Base-by-base conservation (phyloP, 2,329 filamentous ascomycete species). In the Colletotrichum horii region DNA sequence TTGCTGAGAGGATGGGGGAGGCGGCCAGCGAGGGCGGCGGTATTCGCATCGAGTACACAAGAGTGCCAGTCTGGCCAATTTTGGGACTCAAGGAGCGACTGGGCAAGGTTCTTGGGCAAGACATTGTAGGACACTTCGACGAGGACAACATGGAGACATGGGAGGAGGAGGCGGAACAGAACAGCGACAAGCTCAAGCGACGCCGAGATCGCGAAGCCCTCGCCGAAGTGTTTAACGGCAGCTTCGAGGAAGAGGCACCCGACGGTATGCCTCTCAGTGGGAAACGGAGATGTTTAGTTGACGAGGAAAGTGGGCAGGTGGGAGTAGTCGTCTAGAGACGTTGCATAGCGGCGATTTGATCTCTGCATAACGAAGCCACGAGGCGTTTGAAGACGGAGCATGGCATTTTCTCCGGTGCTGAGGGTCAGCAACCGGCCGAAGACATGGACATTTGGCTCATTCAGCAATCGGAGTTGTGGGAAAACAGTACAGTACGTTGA, bases 81-180 rank as follows among this genome's bases (percentile, higher is more conserved):
- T 79, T 90, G 1, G 90, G 90, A 6, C 84, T 92, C 8, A 87
- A 88, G 74, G 89, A 91, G 80, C 87, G 90, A 8, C 83, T 92
- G 1, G 89, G 88, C 52, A 86, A 86, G 76, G 90, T 89, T 4
- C 82, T 92, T 0, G 90, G 90, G 9, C 80, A 82, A 22, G 89
- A 90, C 5, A 78, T 91, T 15, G 87, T 90, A 6, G 89, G 89
- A 26, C 80, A 84, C 24, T 83, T 83, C 28, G 81, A 83, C 38
- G 76, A 80, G 8, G 80, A 83, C 8, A 80, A 82, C 19, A 87
- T 90, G 66, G 87, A 89, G 71, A 88, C 86, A 2, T 90, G 86
- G 83, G 85, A 87, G 67, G 80, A 82, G 7, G 83, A 85, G 3
- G 78, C 80, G 24, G 71, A 71, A 28, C 80, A 48, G 81, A 83